Evolutionary conservation across 1,284 basidiomycete species (phyloP), one percentile per base, ranked within the genome.

Genomic region (Mycena sp.): DNA sequence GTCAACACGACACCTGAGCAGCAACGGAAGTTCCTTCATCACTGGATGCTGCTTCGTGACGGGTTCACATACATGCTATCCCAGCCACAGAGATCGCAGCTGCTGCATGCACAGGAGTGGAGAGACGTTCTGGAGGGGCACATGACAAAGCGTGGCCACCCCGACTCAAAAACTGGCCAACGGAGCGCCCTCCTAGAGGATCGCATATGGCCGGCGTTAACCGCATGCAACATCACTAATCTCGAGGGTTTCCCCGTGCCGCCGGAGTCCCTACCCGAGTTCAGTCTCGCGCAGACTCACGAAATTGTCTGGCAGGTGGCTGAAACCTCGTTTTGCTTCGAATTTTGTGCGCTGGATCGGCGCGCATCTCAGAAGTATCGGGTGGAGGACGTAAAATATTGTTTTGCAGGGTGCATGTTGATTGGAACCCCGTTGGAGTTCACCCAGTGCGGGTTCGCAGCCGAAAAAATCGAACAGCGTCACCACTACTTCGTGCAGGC

Each of bases 171-270:
- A 48, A n/a, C 45, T 5, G 5, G 30, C 45, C 12, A 23, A 4
- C 14, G 49, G 19, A 51, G 49, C 49, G 19, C 19, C 1, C 2
- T 21, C 7, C 51, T 53, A 2, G 51, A 41, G n/a, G 28, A 30
- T 16, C 40, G 23, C 50, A 25, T 37, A 26, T 23, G n/a, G 19
- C 50, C 11, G n/a, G 35, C 25, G 12, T 40, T 51, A 26, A 2
- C 40, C 19, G 51, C 51, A 3, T 53, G 16, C 38, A 43, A 43
- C 28, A 6, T 53, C 25, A 6, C 37, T n/a, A 29, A 16, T n/a
- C n/a, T 53, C 51, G 17, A 53, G n/a, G 51, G 51, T 26, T 53
- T 53, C 28, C 51, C 51, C 17, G 51, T 53, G 11, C 38, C 51
- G 51, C n/a, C n/a, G n/a, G n/a, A n/a, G n/a, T n/a, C n/a, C n/a